These are phyloP conservation scores for Nicotiana tabacum DNA, from an alignment of 257 asterid genomes.

Conservation along the genomic window DNA sequence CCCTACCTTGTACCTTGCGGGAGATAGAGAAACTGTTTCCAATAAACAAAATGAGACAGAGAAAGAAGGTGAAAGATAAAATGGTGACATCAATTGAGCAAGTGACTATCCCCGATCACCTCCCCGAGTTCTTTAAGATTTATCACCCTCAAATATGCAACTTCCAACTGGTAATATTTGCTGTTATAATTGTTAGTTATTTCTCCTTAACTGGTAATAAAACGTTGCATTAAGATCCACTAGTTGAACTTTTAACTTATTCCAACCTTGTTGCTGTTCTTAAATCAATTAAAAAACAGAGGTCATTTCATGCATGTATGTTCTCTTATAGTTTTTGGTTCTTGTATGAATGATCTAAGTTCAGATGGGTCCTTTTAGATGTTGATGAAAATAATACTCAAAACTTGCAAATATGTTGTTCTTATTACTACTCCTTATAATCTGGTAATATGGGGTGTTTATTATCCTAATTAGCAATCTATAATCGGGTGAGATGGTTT, in stretches of 20 bases:
- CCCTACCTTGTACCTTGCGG: too few relatives aligned
- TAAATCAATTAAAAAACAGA: neutral
- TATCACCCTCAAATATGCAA: conserved; percentile 7
- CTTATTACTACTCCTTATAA: neutral
- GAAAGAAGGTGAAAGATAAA: neutral
- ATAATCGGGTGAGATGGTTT: too few relatives aligned
- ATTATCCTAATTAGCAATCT: too few relatives aligned
- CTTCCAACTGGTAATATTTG: neutral
- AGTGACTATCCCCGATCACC: neutral
- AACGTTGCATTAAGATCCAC: too few relatives aligned
- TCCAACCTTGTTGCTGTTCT: neutral
- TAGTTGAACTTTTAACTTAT: neutral
- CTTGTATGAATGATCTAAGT: neutral
- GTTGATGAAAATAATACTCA: too few relatives aligned
- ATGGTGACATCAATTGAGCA: neutral
- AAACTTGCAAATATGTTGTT: neutral
- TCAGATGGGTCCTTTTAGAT: neutral
- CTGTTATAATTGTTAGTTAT: too few relatives aligned
- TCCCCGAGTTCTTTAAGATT: conserved; percentile 14
- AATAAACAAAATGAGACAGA: neutral
- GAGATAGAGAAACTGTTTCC: too few relatives aligned
- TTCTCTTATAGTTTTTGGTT: neutral
- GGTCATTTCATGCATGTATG: neutral
- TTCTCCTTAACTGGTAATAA: too few relatives aligned
- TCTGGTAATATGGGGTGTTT: neutral